These are phyloP conservation scores for Linanthus parryae DNA, from an alignment of 148 eudicot genomes.

Conservation along the genomic window DNA sequence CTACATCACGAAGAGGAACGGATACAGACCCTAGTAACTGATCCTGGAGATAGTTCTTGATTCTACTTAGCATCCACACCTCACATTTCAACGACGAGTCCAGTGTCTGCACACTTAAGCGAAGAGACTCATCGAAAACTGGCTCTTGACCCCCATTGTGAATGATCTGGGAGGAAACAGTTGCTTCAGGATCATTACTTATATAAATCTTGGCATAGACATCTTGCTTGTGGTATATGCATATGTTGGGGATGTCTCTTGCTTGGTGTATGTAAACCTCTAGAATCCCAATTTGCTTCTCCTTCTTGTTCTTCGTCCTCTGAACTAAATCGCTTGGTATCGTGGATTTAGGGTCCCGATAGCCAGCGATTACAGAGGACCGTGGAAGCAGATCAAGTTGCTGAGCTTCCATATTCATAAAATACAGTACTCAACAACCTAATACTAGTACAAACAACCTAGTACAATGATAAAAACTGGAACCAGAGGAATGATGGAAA, in stretches of 20 bases:
- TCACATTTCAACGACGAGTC: conserved; percentile 77
- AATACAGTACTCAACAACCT: no score
- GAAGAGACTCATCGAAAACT: conserved; percentile 57
- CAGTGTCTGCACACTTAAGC: conserved; percentile 37
- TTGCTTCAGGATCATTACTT: conserved; percentile 62
- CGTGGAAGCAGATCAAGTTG: no score
- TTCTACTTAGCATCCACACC: conserved; percentile 91
- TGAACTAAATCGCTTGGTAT: no score
- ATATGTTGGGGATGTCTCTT: conserved; percentile 86
- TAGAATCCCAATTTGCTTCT: conserved; percentile 43
- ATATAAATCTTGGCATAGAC: conserved; percentile 86
- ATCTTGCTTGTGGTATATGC: conserved; percentile 91
- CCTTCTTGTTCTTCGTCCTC: conserved; percentile 10
- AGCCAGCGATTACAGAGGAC: no score
- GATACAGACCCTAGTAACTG: conserved; percentile 82
- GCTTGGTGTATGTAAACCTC: conserved; percentile 84
- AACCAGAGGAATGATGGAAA: no score
- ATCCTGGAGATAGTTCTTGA: conserved; percentile 78
- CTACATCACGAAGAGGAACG: conserved; percentile 67
- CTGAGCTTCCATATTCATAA: no score
- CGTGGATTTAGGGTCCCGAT: no score
- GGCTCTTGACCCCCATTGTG: conserved; percentile 86
- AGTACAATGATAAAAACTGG: no score
- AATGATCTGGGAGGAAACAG: conserved; percentile 67
- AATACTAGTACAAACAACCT: no score